Percentiles rank a stretch among this genome's conserved stretches.
These are phyloP conservation scores for Monosporozyma aquatica DNA, from an alignment of 805 yeast species.

Conservation along the genomic window DNA sequence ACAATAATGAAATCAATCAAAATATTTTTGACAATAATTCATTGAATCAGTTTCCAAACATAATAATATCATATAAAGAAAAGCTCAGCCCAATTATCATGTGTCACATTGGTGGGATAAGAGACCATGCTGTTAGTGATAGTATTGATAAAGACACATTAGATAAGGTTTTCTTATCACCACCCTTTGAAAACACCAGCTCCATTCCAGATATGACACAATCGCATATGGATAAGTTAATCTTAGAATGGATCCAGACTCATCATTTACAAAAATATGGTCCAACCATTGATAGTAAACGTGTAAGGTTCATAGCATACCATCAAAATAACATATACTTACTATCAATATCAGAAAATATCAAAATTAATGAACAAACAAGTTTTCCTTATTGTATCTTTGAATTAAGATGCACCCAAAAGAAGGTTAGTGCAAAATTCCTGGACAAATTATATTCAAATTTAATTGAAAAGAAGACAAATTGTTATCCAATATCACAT, in stretches of 20 bases:
- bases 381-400: constrained; percentile 18
- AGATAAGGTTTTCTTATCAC: not conserved
- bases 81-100: constrained; percentile 13
- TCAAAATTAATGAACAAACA: constrained; percentile 8
- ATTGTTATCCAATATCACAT: constrained; percentile 16
- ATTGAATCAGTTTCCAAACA: constrained; percentile 19
- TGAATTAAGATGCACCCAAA: constrained; percentile 10
- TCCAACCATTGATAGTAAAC: constrained; percentile 15
- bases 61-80: constrained; percentile 9
- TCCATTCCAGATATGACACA: no score
- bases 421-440: constrained; percentile 1
- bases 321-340: constrained; percentile 10
- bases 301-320: constrained; percentile 22
- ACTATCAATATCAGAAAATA: constrained; percentile 21
- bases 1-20: not conserved
- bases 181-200: no score
- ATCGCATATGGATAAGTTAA: constrained; percentile 15
- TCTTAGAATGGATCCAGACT: constrained; percentile 24
- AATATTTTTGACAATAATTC: constrained; percentile 6
- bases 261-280: constrained; percentile 12
- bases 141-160: constrained; percentile 1
- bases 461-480: constrained; percentile 16
- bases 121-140: constrained; percentile 21
- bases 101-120: constrained; percentile 29
- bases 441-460: constrained; percentile 7